Percentiles rank a stretch among this genome's conserved stretches.
phyloP scores from a whole-genome alignment of 2,329 filamentous ascomycete species.

The Amesomyces nigricolor region DNA sequence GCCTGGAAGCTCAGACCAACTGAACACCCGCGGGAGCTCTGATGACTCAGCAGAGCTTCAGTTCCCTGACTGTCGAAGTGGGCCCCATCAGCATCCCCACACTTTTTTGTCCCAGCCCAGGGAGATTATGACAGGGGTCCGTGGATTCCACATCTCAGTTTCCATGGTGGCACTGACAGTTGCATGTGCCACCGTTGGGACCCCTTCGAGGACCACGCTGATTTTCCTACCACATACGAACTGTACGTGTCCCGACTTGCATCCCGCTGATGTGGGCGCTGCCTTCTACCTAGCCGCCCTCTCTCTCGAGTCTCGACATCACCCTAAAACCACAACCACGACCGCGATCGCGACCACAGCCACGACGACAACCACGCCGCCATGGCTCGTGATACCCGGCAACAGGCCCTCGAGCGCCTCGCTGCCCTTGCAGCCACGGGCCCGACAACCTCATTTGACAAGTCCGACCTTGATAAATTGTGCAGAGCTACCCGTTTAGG shows the following conservation, averaged over 20 bases:
- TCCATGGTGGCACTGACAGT: not conserved
- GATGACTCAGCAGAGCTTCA: slow-evolving; percentile 25
- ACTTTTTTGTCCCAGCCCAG: too few species aligned
- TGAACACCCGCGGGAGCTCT: not conserved
- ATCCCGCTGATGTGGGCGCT: too few species aligned
- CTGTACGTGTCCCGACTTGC: not conserved
- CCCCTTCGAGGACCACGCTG: not conserved
- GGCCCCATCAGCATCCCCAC: too few species aligned
- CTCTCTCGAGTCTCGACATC: too few species aligned
- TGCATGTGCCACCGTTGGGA: not conserved
- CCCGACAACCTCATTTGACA: slow-evolving; percentile 50
- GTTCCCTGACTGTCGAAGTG: too few species aligned
- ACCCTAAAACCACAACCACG: too few species aligned
- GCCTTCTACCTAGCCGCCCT: too few species aligned
- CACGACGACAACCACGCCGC: not conserved
- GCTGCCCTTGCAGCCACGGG: slow-evolving; percentile 55
- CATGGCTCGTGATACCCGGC: slow-evolving; percentile 54
- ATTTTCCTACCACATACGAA: too few species aligned
- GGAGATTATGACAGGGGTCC: too few species aligned
- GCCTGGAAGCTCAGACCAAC: slow-evolving; percentile 11
- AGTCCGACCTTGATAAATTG: slow-evolving; percentile 57
- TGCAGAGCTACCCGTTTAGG: slow-evolving; percentile 51
- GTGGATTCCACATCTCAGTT: too few species aligned
- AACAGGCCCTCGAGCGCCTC: slow-evolving; percentile 59
- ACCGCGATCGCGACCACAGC: not conserved